Base-by-base conservation (phyloP, 306 rosid species). In the Casuarina equisetifolia region DNA sequence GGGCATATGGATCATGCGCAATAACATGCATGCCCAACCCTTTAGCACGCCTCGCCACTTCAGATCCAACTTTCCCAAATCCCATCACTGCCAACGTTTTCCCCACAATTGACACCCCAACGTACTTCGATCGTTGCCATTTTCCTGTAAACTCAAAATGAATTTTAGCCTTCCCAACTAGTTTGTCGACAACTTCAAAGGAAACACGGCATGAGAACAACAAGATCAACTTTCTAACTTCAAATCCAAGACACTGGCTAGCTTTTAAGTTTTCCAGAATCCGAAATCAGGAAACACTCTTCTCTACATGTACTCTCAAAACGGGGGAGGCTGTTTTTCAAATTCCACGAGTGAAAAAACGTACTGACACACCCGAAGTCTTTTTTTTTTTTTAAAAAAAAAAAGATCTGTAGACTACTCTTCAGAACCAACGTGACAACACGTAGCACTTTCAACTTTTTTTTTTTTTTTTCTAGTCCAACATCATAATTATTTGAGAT, bases 41-140 rank as follows among this genome's bases (percentile, higher is more conserved):
- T 62, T 94, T 94, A 2, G 97, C 97, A 19, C 97, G 88, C 76
- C 97, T 89, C 0, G 97, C 97, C 32, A 94, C 91, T 81, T 94
- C 97, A 38, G 97, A 89, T 79, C 97, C 98, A 52, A 94, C 98
- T 85, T 94, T 94, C 25, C 98, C 98, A 51, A 94, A 92, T 5
- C 97, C 98, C 90, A 92, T 89, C 9, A 92, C 82, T 15, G 95
- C 98, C 12, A 94, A 69, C 10, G 95, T 94, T 74, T 94, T 94
- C n/a, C 98, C 98, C 36, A 91, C 98, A 72, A 94, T 51, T 1
- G 98, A 94, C 2, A 94, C 98, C 44, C 98, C 98, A 3, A 94
- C 97, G 32, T 89, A 92, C 88, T 94, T 92, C 89, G n/a, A 90
- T 25, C 98, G 78, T 70, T 82, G 84, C 98, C 98, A 94, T 79